phyloP scores from a whole-genome alignment of 495 filamentous ascomycete genomes.

The Achaetomiella virescens region DNA sequence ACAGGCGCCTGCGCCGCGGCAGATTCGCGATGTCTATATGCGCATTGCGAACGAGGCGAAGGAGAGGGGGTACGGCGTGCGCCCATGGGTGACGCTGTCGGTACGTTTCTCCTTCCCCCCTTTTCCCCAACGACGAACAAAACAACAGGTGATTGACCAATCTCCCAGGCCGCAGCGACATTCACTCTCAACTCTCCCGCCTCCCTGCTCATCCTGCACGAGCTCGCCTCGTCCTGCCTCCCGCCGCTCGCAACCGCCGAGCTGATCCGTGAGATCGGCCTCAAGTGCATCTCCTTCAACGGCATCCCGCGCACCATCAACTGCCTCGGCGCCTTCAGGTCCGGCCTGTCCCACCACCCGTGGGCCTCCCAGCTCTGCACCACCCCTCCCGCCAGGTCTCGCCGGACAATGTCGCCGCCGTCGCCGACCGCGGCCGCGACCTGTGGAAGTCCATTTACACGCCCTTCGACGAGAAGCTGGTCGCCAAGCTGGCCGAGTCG shows the following conservation, averaged over 20 bases:
- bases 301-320: conserved; percentile 79
- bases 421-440: conserved; percentile 48
- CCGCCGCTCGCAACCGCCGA: conserved; percentile 55
- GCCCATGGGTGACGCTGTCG: conserved; percentile 61
- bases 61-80: conserved; percentile 48
- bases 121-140: background rate
- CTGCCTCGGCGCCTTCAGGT: conserved; percentile 60
- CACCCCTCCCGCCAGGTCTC: conserved; percentile 44
- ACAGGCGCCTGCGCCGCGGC: conserved; percentile 55
- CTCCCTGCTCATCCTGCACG: conserved; percentile 35
- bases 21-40: conserved; percentile 55
- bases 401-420: conserved; percentile 43
- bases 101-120: conserved; percentile 32
- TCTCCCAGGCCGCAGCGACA: conserved; percentile 28
- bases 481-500: conserved; percentile 55
- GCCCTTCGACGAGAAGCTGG: conserved; percentile 63
- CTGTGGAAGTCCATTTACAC: conserved; percentile 71
- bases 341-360: conserved; percentile 46
- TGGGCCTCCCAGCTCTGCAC: conserved; percentile 37
- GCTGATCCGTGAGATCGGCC: conserved; percentile 69
- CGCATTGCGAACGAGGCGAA: conserved; percentile 50
- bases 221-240: conserved; percentile 36
- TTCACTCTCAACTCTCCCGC: conserved; percentile 36
- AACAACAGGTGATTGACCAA: too few species aligned
- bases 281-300: conserved; percentile 82